phyloP scores from a whole-genome alignment of 2,329 filamentous ascomycete species.

The Huntiella decipiens region DNA sequence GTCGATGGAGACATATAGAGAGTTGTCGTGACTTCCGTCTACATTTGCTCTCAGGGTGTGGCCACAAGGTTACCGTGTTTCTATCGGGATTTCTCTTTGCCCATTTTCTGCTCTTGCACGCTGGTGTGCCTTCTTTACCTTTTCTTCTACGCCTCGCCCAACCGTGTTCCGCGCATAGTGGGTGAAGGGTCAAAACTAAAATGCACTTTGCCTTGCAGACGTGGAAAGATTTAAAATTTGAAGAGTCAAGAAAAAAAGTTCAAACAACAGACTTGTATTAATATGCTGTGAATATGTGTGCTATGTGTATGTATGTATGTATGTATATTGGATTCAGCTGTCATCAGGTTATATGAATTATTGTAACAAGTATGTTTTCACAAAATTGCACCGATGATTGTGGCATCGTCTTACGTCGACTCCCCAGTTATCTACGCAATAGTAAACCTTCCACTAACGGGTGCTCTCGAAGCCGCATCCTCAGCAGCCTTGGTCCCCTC shows the following conservation, averaged over 20 bases:
- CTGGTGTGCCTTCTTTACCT: background rate
- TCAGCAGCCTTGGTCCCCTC: conserved; percentile 81
- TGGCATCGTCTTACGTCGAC: background rate
- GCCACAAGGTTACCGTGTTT: background rate
- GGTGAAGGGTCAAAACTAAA: background rate
- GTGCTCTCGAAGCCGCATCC: conserved; percentile 65
- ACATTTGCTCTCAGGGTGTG: background rate
- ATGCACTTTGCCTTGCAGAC: conserved; percentile 6
- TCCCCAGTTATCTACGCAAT: conserved; percentile 42
- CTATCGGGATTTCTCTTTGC: too few relatives aligned
- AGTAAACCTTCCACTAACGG: conserved; percentile 66
- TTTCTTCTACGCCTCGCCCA: background rate
- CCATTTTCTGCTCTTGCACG: too few relatives aligned
- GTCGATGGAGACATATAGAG: too few relatives aligned
- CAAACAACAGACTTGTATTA: conserved; percentile 4
- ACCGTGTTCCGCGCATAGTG: too few relatives aligned
- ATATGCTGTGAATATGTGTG: too few relatives aligned
- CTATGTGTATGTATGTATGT: background rate
- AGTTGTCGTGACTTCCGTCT: too few relatives aligned
- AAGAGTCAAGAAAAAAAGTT: conserved; percentile 11
- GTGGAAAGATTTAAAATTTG: conserved; percentile 10
- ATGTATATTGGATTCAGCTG: background rate
- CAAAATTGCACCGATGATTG: background rate
- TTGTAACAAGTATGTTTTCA: background rate
- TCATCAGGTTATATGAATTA: background rate